Base-by-base conservation (phyloP, 2,329 filamentous ascomycete species). In the Gremmenia infestans region DNA sequence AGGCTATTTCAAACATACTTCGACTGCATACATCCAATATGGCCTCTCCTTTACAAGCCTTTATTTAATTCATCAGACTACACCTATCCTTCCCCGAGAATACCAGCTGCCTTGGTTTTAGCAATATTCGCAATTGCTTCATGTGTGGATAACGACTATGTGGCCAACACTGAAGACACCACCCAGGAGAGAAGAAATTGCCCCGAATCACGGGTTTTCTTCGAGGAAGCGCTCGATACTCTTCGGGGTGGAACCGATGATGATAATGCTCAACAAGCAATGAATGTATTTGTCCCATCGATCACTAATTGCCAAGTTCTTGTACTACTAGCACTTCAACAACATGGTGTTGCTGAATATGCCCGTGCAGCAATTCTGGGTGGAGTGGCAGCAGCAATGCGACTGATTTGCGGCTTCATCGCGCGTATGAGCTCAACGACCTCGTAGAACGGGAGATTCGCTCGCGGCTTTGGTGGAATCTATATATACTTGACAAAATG, bases 401-500 rank as follows among this genome's bases (percentile, higher is more conserved):
- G 0, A 65, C 67, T 37, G 67, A 69, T 22, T 48, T 69, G 19
- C 63, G 64, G 1, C 32, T 69, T 8, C 63, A 69, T 53, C 57
- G 66, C 36, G 55, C 55, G 11, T 54, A 52, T n/a, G 60, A 63
- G 35, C 50, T 55, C 1, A 48, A 59, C 40, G 64, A 67, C 35
- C 59, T 63, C 4, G 59, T 64, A 17, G 58, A 68, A 48, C 51
- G 56, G 8, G 65, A 68, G 46, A 56, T 68, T 12, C 59, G 61
- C 22, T 65, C 66, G 28, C 58, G 67, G 14, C 60, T 69, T 5
- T 68, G 67, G 67, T 69, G 67, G 67, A 69, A 68, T 51, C 17
- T 69, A 3, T 69, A 65, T 45, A 61, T 68, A 14, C 57, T 68
- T 1, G 67, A 69, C n/a, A 69, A 68, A 52, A 66, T 69, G 64